Percentiles rank a stretch among this genome's conserved stretches.
Conservation (phyloP, 305 asterid genomes). For the Rubia tinctorum region DNA sequence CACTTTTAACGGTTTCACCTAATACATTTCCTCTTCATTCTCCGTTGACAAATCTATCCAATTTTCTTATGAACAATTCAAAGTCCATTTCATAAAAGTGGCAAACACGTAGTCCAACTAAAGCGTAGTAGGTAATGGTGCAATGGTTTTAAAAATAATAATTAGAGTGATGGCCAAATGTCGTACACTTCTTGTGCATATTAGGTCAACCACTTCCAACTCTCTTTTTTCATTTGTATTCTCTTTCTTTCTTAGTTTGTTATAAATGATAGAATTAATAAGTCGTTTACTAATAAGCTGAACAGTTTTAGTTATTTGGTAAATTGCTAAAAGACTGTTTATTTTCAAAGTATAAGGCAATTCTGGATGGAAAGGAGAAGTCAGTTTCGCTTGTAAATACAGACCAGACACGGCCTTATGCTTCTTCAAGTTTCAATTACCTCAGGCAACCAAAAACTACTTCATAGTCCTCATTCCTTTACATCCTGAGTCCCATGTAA, state of each 20-base stretch:
- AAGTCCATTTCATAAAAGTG: neutral
- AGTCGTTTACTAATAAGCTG: neutral
- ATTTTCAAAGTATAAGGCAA: too few species aligned
- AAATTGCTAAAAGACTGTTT: too few species aligned
- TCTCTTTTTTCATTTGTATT: neutral
- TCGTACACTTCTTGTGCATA: neutral
- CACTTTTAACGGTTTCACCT: neutral
- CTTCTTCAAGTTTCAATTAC: too few species aligned
- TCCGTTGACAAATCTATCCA: neutral
- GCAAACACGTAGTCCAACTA: neutral
- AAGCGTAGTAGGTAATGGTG: neutral
- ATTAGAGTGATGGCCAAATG: neutral
- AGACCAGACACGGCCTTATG: too few species aligned
- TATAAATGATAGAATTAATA: too few species aligned
- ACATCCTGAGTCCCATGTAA: too few species aligned
- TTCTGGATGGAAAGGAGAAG: too few species aligned
- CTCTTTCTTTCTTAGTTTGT: neutral
- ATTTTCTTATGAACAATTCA: neutral
- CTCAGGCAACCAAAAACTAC: too few species aligned
- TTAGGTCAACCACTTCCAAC: constrained; percentile 7
- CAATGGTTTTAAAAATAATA: neutral
- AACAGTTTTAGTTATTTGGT: too few species aligned
- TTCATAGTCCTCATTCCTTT: too few species aligned
- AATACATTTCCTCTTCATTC: neutral
- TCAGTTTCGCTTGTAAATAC: too few species aligned